Percentiles rank a stretch among this genome's conserved stretches.
These are phyloP conservation scores for Cymbidium sinense DNA, from an alignment of 106 monocot species.

Conservation along the genomic window DNA sequence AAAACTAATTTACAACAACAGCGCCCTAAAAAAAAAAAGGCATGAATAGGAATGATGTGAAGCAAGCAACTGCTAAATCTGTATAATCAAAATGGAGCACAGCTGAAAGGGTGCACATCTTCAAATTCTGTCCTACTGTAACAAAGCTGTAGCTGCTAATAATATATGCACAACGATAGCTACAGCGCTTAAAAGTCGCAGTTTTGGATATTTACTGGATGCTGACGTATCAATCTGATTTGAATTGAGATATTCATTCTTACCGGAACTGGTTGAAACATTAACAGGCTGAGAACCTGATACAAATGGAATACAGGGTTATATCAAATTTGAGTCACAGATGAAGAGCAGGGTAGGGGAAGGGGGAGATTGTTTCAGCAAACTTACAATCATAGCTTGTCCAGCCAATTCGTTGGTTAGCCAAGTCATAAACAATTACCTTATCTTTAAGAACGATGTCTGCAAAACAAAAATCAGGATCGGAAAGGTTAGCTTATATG, in stretches of 20 bases:
- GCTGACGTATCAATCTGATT: slow-evolving; percentile 39
- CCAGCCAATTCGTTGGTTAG: slow-evolving; percentile 81
- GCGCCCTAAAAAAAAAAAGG: too few relatives aligned
- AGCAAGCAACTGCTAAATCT: too few relatives aligned
- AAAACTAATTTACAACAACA: slow-evolving; percentile 3
- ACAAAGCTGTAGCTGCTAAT: slow-evolving; percentile 15
- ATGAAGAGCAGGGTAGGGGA: background rate
- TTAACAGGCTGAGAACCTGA: slow-evolving; percentile 83
- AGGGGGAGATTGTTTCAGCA: background rate
- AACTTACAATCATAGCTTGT: slow-evolving; percentile 81
- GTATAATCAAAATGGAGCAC: slow-evolving; percentile 34
- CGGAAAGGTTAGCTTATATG: background rate
- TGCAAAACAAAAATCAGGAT: slow-evolving; percentile 17
- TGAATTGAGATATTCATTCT: slow-evolving; percentile 50
- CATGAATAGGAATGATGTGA: too few relatives aligned
- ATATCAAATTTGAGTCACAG: background rate
- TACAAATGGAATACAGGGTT: background rate
- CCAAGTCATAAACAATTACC: slow-evolving; percentile 88
- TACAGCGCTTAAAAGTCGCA: slow-evolving; percentile 8
- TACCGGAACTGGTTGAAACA: slow-evolving; percentile 54
- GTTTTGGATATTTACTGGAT: background rate
- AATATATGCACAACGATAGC: slow-evolving; percentile 25
- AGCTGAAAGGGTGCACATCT: background rate
- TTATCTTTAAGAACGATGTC: slow-evolving; percentile 97
- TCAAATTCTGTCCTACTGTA: slow-evolving; percentile 5